These are phyloP conservation scores for Reutealis trisperma DNA, from an alignment of 345 rosid species.

Conservation along the genomic window DNA sequence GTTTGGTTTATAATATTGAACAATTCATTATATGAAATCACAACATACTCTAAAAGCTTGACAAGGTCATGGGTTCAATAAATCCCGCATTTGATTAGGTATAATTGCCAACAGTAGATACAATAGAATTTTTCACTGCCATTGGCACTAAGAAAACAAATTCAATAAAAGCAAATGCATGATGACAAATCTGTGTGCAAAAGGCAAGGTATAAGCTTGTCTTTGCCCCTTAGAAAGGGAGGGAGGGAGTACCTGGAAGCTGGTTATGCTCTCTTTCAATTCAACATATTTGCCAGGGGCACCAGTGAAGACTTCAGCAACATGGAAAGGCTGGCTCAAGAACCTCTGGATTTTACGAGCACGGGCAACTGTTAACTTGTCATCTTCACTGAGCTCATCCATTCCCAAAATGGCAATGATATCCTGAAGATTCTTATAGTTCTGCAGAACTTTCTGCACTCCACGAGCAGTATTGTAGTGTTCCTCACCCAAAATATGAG, in stretches of 20 bases:
- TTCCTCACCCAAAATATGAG: slow-evolving; percentile 91
- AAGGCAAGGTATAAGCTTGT: too few species aligned
- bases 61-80: too few species aligned
- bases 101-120: too few species aligned
- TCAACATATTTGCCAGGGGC: slow-evolving; percentile 98
- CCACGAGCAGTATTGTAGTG: slow-evolving; percentile 99
- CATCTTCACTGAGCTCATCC: slow-evolving; percentile 99
- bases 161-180: too few species aligned
- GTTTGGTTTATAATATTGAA: too few species aligned
- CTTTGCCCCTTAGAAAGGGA: too few species aligned
- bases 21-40: too few species aligned
- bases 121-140: too few species aligned
- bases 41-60: too few species aligned
- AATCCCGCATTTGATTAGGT: too few species aligned
- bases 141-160: too few species aligned
- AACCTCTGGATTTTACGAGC: slow-evolving; percentile 97
- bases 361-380: slow-evolving; percentile 93
- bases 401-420: slow-evolving; percentile 98
- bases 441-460: slow-evolving; percentile 95
- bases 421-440: slow-evolving; percentile 98
- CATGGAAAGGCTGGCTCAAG: slow-evolving; percentile 99
- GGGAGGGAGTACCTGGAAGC: slow-evolving; percentile 74
- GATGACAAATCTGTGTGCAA: too few species aligned
- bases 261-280: slow-evolving; percentile 79
- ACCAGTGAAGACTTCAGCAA: slow-evolving; percentile 99